Evolutionary conservation across 1,139 yeast genomes (phyloP), one percentile per base, ranked within the genome.

Genomic region (Yamadazyma jaroonii): DNA sequence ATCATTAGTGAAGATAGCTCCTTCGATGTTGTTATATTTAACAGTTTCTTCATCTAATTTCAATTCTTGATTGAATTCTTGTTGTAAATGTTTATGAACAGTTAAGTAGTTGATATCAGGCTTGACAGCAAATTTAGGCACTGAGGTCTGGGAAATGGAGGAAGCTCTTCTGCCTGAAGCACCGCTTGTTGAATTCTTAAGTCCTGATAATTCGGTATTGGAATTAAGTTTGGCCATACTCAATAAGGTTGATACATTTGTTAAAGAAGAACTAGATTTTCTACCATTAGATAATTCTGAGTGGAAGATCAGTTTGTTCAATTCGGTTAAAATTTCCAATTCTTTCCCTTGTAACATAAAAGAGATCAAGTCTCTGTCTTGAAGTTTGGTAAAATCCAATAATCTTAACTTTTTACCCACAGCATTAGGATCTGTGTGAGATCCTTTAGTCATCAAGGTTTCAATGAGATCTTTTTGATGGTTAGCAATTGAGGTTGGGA

Each of bases 1-100:
- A 22, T 65, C 69, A 42, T 69, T 69, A 36, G 72, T 62, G 45
- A 68, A 49, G 13, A 67, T 54, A 12, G 72, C 74, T 1, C 75
- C 75, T 34, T 59, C 56, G 36, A 66, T 50, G 17, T 57, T 56
- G 13, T 53, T 44, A 42, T 40, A 20, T 26, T 48, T 53, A 2
- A 35, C 45, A 6, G 51, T 49, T 11, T 29, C 25, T 12, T 31
- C 34, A 7, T 31, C 32, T 5, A 32, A 20, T 7, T 31, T 25
- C 21, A 32, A 14, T 13, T 17, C 31, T 21, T 34, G 23, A 14
- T 24, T 25, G n/a, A 27, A 30, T 22, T 34, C 41, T 23, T 34
- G 28, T 25, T 34, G 34, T 14, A 38, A 9, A 22, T 27, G 32
- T 26, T 38, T 38, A 12, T 34, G 34, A 14, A 32, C 23, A n/a